Evolutionary conservation across 768 basidiomycete species (phyloP).

Genomic region (Mycena epipterygia): DNA sequence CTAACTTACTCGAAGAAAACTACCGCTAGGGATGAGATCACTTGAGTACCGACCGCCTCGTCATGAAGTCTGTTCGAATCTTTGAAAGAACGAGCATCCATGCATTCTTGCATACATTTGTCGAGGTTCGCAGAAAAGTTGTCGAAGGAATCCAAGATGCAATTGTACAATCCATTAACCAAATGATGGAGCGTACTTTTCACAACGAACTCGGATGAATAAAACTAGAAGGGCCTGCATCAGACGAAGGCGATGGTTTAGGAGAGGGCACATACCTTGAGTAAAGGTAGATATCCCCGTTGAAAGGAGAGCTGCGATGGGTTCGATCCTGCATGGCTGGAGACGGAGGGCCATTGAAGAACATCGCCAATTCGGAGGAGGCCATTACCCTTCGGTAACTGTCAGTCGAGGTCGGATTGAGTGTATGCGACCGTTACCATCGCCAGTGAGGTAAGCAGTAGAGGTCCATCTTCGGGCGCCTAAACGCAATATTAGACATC

Average conservation of each 20-base stretch:
- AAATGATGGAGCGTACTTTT: constrained; percentile 66
- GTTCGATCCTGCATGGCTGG: constrained; percentile 51
- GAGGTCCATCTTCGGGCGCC: constrained; percentile 62
- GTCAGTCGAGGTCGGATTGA: neutral
- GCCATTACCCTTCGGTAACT: constrained; percentile 58
- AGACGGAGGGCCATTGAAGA: constrained; percentile 60
- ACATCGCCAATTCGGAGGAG: constrained; percentile 65
- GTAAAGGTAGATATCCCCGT: constrained; percentile 64
- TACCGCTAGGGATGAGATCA: constrained; percentile 61
- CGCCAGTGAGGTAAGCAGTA: constrained; percentile 4
- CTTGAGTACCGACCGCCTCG: constrained; percentile 52
- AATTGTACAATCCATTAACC: constrained; percentile 63
- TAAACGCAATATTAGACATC: constrained; percentile 33
- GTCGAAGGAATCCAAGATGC: constrained; percentile 61
- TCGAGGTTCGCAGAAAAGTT: constrained; percentile 56
- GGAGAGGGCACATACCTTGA: constrained; percentile 54
- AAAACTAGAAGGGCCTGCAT: constrained; percentile 55
- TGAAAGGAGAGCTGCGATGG: constrained; percentile 67
- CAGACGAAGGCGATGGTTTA: neutral
- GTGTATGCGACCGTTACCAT: constrained; percentile 12
- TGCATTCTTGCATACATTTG: constrained; percentile 51
- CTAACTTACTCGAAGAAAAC: constrained; percentile 65
- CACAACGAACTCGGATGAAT: constrained; percentile 70
- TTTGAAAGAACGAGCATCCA: constrained; percentile 54
- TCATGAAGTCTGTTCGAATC: constrained; percentile 38